Evolutionary conservation across 345 rosid species (phyloP).

Genomic region (Streptanthus diversifolius): DNA sequence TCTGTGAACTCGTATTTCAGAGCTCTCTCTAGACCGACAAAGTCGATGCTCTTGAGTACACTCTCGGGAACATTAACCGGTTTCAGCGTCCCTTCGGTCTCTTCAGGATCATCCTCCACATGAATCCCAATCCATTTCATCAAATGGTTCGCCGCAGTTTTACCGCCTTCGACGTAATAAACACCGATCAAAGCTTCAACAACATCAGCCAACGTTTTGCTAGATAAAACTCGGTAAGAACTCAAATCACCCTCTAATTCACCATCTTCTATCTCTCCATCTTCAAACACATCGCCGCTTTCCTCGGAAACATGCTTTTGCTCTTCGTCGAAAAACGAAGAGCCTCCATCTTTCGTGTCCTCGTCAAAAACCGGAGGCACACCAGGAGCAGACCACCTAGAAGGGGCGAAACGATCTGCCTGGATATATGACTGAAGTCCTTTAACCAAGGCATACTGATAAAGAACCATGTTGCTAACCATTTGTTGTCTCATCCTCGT

Average conservation of each 20-base stretch:
- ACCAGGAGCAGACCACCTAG: conserved; percentile 99
- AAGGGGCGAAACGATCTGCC: conserved; percentile 99
- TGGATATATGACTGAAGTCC: conserved; percentile 95
- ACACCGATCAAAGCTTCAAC: conserved; percentile 98
- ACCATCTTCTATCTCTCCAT: conserved; percentile 86
- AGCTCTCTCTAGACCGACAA: conserved; percentile 69
- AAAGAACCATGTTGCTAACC: conserved; percentile 96
- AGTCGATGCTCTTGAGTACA: conserved; percentile 68
- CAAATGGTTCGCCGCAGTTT: conserved; percentile 78
- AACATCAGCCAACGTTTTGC: conserved; percentile 97
- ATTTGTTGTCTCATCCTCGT: conserved; percentile 98
- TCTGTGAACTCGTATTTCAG: conserved; percentile 57
- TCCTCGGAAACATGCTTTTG: conserved; percentile 34
- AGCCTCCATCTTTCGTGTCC: conserved; percentile 82
- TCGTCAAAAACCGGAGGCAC: conserved; percentile 94
- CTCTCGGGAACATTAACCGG: conserved; percentile 66
- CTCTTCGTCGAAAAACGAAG: conserved; percentile 60
- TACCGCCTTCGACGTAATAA: conserved; percentile 92
- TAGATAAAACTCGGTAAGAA: conserved; percentile 90
- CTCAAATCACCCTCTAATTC: conserved; percentile 92
- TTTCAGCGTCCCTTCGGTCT: conserved; percentile 37
- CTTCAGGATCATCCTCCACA: conserved; percentile 74
- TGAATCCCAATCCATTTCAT: conserved; percentile 96
- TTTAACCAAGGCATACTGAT: conserved; percentile 70
- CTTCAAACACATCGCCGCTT: conserved; percentile 45